These are phyloP conservation scores for Cryptococcus deneoformans DNA, from an alignment of 1,284 basidiomycete species.

Conservation along the genomic window DNA sequence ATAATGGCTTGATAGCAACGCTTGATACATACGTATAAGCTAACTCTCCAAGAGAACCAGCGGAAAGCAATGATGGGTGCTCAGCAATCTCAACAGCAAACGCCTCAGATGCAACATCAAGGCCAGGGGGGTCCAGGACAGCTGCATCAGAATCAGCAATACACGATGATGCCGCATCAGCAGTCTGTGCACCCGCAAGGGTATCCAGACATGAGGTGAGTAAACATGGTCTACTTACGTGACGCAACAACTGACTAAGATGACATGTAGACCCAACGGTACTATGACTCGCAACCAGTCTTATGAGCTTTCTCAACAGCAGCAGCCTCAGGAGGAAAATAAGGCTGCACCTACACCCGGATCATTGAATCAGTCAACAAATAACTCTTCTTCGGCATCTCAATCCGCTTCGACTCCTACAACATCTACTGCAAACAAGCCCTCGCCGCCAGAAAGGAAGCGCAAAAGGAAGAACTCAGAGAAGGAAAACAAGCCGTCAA, in stretches of 20 bases:
- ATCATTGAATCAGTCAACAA: background rate
- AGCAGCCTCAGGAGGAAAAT: background rate
- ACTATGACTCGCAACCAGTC: background rate
- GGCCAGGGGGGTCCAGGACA: constrained; percentile 9
- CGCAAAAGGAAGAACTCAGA: constrained; percentile 39
- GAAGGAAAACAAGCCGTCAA: constrained; percentile 23
- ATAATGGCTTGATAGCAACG: constrained; percentile 15
- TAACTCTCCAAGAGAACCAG: constrained; percentile 25
- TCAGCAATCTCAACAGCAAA: constrained; percentile 4
- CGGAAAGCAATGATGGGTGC: constrained; percentile 23
- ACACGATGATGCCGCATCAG: constrained; percentile 10
- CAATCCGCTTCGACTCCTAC: background rate
- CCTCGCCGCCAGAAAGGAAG: constrained; percentile 42
- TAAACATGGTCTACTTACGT: background rate
- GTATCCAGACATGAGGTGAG: background rate
- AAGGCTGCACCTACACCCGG: background rate
- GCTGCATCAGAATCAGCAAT: constrained; percentile 10
- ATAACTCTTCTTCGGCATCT: background rate
- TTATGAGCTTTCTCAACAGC: background rate
- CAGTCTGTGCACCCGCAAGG: background rate
- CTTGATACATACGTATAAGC: constrained; percentile 26
- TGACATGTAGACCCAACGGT: background rate
- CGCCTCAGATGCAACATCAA: constrained; percentile 11
- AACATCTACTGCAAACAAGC: background rate
- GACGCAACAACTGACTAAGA: background rate